A percentile compares a stretch with the other conserved stretches of the same genome.
These are phyloP conservation scores for Artemisia annua DNA, from an alignment of 129 eudicot genomes.

Conservation along the genomic window DNA sequence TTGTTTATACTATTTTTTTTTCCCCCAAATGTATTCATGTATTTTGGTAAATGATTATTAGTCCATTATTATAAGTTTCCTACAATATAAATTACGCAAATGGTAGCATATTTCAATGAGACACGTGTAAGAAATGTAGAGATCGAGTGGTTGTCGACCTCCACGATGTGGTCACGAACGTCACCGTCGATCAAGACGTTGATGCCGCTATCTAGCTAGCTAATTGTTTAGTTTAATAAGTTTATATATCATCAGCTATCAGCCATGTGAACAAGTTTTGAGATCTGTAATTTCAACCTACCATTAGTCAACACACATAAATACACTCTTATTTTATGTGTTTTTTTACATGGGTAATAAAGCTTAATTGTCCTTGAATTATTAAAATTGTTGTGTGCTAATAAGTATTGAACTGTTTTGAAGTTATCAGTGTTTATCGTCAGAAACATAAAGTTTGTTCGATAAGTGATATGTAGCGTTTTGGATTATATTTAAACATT, in stretches of 20 bases:
- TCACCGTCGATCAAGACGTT: neutral
- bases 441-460: too few relatives aligned
- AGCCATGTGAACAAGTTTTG: slow-evolving; percentile 5
- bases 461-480: too few relatives aligned
- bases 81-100: too few relatives aligned
- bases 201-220: neutral
- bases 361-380: too few relatives aligned
- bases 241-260: neutral
- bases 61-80: too few relatives aligned
- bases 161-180: neutral
- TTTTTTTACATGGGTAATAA: neutral
- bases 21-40: too few relatives aligned
- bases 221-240: neutral
- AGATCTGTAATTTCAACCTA: slow-evolving; percentile 7
- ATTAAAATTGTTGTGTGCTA: too few relatives aligned
- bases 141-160: slow-evolving; percentile 18
- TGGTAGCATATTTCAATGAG: neutral
- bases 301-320: neutral
- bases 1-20: too few relatives aligned
- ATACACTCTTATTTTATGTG: neutral
- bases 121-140: neutral
- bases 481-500: too few relatives aligned
- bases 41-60: too few relatives aligned
- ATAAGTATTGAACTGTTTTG: too few relatives aligned
- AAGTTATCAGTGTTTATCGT: too few relatives aligned